A percentile compares a stretch with the other conserved stretches of the same genome.
Evolutionary conservation across 2,329 filamentous ascomycete species (phyloP).

Genomic region (Sphaerostilbella broomeana): DNA sequence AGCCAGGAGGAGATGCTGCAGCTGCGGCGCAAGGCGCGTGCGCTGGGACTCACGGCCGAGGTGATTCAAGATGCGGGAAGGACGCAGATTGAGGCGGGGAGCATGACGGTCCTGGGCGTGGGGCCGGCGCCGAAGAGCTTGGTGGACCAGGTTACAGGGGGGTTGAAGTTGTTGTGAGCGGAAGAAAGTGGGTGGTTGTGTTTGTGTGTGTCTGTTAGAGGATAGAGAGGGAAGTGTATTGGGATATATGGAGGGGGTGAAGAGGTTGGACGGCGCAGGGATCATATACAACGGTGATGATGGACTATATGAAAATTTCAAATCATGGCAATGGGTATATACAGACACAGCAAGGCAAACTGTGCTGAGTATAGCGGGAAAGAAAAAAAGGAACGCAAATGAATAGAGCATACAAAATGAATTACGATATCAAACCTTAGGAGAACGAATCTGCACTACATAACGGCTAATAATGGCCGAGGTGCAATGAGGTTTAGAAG

Average conservation of each 20-base stretch:
- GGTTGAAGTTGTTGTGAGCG: constrained; percentile 73
- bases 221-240: background rate
- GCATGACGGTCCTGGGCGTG: constrained; percentile 83
- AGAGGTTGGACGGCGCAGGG: constrained; percentile 8
- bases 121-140: constrained; percentile 76
- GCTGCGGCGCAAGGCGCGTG: constrained; percentile 71
- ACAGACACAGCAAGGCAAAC: background rate
- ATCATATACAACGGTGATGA: background rate
- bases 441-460: too few relatives aligned
- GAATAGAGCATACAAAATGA: constrained; percentile 1
- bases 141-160: constrained; percentile 78
- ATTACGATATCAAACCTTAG: background rate
- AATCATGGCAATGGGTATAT: background rate
- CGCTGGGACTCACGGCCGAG: constrained; percentile 78
- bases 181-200: background rate
- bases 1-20: constrained; percentile 74
- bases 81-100: constrained; percentile 92
- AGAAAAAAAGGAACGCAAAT: too few relatives aligned
- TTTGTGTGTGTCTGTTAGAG: background rate
- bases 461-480: too few relatives aligned
- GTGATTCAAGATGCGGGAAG: constrained; percentile 93
- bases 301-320: background rate
- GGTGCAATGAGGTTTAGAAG: too few relatives aligned
- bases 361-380: constrained; percentile 2
- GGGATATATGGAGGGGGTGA: background rate